A percentile compares a stretch with the other conserved stretches of the same genome.
Conservation (phyloP, 257 asterid genomes). For the Nemophila menziesii region DNA sequence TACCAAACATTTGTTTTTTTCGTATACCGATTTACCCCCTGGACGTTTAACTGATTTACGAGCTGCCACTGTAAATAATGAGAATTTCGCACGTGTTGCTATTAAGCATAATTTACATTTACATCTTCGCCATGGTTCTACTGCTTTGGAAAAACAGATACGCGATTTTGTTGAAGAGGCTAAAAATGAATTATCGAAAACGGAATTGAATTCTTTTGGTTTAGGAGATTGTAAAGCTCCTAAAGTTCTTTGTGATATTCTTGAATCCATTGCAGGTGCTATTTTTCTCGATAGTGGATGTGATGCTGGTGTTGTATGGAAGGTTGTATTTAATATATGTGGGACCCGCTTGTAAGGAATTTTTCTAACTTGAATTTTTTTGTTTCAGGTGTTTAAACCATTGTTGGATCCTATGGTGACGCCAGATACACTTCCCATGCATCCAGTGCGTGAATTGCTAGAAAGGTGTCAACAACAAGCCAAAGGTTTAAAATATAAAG, state of each 20-base stretch:
- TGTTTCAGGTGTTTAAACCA: constrained; percentile 84
- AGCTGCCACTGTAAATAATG: constrained; percentile 98
- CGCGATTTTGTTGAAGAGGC: constrained; percentile 88
- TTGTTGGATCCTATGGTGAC: constrained; percentile 92
- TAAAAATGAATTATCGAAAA: constrained; percentile 54
- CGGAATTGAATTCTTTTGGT: constrained; percentile 91
- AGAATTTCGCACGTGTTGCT: constrained; percentile 95
- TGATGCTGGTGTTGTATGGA: constrained; percentile 77
- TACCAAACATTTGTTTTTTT: constrained; percentile 76
- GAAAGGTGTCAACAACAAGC: constrained; percentile 98
- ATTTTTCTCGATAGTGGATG: constrained; percentile 81
- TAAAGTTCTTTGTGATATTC: constrained; percentile 95
- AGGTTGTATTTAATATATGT: constrained; percentile 42
- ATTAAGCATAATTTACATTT: constrained; percentile 76
- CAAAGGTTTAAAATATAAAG: constrained; percentile 90
- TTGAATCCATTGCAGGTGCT: constrained; percentile 99
- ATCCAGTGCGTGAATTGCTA: constrained; percentile 93
- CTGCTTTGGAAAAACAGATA: constrained; percentile 94
- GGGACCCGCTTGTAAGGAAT: neutral
- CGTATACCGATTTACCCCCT: constrained; percentile 93
- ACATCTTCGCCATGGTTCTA: constrained; percentile 97
- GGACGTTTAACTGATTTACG: constrained; percentile 95
- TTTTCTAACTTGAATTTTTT: neutral
- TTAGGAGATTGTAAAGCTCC: constrained; percentile 99
- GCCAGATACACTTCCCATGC: constrained; percentile 99